Percentiles rank a stretch among this genome's conserved stretches.
Evolutionary conservation across 2,329 filamentous ascomycete genomes (phyloP).

Genomic region (Ceratocystiopsis sp.): DNA sequence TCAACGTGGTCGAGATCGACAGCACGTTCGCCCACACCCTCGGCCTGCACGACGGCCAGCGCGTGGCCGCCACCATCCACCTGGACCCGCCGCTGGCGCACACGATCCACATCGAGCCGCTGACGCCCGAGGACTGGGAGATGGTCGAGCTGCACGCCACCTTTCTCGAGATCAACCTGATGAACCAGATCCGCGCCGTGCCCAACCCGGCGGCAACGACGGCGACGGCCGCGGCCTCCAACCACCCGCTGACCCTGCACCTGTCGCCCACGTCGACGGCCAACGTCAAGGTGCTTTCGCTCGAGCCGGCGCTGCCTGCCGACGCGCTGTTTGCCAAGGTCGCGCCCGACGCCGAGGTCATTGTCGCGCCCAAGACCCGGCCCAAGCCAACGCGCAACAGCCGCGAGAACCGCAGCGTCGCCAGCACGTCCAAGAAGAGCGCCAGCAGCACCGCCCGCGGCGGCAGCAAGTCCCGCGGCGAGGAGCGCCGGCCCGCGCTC

Average conservation of each 20-base stretch:
- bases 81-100: conserved; percentile 81
- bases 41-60: conserved; percentile 66
- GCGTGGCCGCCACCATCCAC: conserved; percentile 56
- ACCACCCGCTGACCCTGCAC: conserved; percentile 78
- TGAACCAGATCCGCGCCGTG: conserved; percentile 81
- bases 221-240: conserved; percentile 24
- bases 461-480: conserved; percentile 26
- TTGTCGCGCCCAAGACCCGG: conserved; percentile 85
- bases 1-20: conserved; percentile 70
- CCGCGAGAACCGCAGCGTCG: conserved; percentile 65
- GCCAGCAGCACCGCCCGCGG: conserved; percentile 53
- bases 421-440: conserved; percentile 64
- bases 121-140: conserved; percentile 95
- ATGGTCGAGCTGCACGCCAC: conserved; percentile 95
- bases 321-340: conserved; percentile 77
- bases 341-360: conserved; percentile 84
- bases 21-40: conserved; percentile 63
- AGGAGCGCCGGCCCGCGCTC: conserved; percentile 48
- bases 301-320: conserved; percentile 56
- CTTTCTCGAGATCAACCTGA: conserved; percentile 84
- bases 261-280: conserved; percentile 91
- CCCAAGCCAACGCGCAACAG: conserved; percentile 47
- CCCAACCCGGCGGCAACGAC: conserved; percentile 57
- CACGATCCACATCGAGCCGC: conserved; percentile 89
- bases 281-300: conserved; percentile 68